Conservation (phyloP, 352 stramenopile species). For the Peronospora destructor region DNA sequence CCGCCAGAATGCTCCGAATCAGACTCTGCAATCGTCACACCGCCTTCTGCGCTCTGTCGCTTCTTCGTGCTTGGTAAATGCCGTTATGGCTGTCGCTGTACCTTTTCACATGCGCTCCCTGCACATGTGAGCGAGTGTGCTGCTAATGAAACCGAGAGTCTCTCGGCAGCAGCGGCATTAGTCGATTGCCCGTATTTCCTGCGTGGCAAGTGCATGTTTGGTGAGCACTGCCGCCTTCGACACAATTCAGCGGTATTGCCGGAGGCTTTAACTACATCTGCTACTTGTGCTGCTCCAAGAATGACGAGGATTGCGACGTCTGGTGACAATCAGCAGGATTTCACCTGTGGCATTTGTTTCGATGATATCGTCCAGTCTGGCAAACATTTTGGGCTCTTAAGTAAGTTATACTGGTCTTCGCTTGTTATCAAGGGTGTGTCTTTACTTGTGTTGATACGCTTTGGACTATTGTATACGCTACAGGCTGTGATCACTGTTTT, state of each 20-base stretch:
- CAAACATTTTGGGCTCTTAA: constrained; percentile 75
- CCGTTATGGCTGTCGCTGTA: constrained; percentile 61
- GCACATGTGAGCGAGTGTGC: constrained; percentile 23
- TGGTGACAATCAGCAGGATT: constrained; percentile 35
- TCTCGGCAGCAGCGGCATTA: constrained; percentile 43
- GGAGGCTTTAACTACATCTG: neutral
- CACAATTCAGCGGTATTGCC: constrained; percentile 29
- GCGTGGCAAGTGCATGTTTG: constrained; percentile 72
- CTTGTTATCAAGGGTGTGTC: neutral
- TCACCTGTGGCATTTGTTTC: constrained; percentile 77
- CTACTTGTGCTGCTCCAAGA: neutral
- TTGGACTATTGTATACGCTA: neutral
- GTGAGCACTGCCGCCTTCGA: constrained; percentile 53
- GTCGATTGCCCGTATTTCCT: constrained; percentile 75
- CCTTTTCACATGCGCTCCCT: constrained; percentile 59
- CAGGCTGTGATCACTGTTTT: constrained; percentile 67
- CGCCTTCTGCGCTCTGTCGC: constrained; percentile 45
- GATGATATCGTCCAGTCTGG: constrained; percentile 70
- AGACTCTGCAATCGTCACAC: constrained; percentile 1
- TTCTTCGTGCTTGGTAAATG: constrained; percentile 80
- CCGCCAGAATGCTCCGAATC: neutral
- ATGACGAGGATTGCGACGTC: neutral
- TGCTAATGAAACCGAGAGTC: constrained; percentile 27
- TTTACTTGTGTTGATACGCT: neutral
- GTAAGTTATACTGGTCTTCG: constrained; percentile 25